Conservation (phyloP, 768 basidiomycete genomes). For the Pholiota molesta region DNA sequence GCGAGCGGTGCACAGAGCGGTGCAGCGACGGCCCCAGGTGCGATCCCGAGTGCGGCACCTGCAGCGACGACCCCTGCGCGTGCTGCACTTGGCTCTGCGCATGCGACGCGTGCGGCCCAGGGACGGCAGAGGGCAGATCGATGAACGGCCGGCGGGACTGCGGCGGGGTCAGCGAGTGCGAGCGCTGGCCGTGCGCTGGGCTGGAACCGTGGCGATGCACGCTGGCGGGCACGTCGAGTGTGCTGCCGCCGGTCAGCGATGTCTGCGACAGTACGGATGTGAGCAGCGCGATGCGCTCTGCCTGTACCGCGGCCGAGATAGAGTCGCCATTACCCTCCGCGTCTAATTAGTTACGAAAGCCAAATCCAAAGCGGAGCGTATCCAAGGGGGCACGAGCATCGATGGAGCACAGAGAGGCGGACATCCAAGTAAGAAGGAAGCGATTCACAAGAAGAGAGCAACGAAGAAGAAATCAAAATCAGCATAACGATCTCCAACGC, state of each 20-base stretch:
- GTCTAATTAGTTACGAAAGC: constrained; percentile 43
- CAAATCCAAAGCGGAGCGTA: constrained; percentile 7
- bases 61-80: constrained; percentile 20
- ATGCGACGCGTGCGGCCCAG: constrained; percentile 11
- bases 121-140: constrained; percentile 27
- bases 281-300: constrained; percentile 80
- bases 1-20: constrained; percentile 50
- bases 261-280: constrained; percentile 72
- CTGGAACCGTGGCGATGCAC: neutral
- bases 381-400: neutral
- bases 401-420: neutral
- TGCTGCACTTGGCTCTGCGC: neutral
- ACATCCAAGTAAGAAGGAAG: constrained; percentile 2
- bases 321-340: constrained; percentile 90
- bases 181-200: constrained; percentile 31
- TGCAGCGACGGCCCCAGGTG: constrained; percentile 7
- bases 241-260: constrained; percentile 30
- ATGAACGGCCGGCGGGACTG: constrained; percentile 44
- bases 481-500: neutral
- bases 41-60: neutral
- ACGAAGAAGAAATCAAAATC: constrained; percentile 1
- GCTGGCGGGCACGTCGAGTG: neutral
- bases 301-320: constrained; percentile 82
- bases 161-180: constrained; percentile 50
- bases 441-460: neutral